Evolutionary conservation across 106 monocot species (phyloP), one percentile per base, ranked within the genome.

Genomic region (Dendrobium officinale): DNA sequence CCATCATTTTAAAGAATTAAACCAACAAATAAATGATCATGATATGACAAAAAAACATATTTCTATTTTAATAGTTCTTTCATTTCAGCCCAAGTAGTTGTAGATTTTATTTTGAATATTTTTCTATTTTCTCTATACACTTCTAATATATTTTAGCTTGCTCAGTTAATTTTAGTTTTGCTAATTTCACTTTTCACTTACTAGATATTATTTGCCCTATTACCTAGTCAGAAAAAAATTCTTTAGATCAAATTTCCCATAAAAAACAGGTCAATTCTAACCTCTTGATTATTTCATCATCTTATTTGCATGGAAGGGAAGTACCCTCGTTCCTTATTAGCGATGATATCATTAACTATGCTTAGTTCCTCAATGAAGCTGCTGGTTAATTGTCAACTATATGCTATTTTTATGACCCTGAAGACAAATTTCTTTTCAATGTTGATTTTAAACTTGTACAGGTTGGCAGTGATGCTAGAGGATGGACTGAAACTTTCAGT

Each of bases 401-500:
- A 20, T 61, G 22, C 61, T 61, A 61, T 9, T 70, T 70, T 70
- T 70, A 0, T 33, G 64, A 19, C 24, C 13, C 11, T 70, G 70
- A 31, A 70, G 33, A 15, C 29, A 11, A 33, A 33, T 70, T 33
- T 70, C 4, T 70, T 4, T 70, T 20, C 70, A 70, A 40, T 70
- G 29, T 15, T 70, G 70, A 70, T 37, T 33, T 33, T 70, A 22
- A 37, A 74, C 43, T 42, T 76, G 45, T 19, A 67, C 74, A 98
- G 98, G 98, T 95, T 82, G 98, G 98, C 44, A 98, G 89, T 81
- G 89, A 95, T 78, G 81, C 82, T 31, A 75, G 29, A 64, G 98
- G 98, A 19, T 98, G 98, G 98, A 95, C 95, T 81, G 56, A 82
- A 40, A 90, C 56, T 13, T 58, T 82, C 48, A 98, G 88, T 61